Percentiles rank a stretch among this genome's conserved stretches.
phyloP scores from a whole-genome alignment of 495 filamentous ascomycete genomes.

The Sordaria brevicollis region DNA sequence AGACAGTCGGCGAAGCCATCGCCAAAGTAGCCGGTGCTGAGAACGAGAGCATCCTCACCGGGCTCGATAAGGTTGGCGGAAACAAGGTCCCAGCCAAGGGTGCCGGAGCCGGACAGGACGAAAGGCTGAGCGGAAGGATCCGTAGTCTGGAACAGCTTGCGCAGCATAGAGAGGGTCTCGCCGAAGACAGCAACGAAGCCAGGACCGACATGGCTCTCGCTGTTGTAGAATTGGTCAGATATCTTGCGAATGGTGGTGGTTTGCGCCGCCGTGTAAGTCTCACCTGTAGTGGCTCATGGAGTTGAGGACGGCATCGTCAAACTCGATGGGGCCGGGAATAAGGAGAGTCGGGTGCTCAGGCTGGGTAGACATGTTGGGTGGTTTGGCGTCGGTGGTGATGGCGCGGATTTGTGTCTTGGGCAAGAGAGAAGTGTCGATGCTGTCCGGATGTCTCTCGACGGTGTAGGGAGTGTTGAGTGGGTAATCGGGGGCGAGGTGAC shows the following conservation, averaged over 20 bases:
- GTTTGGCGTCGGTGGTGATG: slow-evolving; percentile 15
- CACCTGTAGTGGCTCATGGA: slow-evolving; percentile 95
- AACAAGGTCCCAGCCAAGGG: slow-evolving; percentile 92
- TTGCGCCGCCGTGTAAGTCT: background rate
- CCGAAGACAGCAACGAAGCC: slow-evolving; percentile 86
- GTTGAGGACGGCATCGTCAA: slow-evolving; percentile 91
- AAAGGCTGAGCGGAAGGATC: slow-evolving; percentile 79
- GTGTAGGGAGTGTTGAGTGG: slow-evolving; percentile 43
- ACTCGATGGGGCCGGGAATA: slow-evolving; percentile 96
- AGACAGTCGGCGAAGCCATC: slow-evolving; percentile 92
- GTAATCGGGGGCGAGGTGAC: slow-evolving; percentile 54
- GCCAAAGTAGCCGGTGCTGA: slow-evolving; percentile 94
- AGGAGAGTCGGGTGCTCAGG: slow-evolving; percentile 71
- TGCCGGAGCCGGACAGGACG: slow-evolving; percentile 87
- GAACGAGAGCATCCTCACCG: slow-evolving; percentile 82
- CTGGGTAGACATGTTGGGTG: slow-evolving; percentile 63
- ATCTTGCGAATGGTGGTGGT: background rate
- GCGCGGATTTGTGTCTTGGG: slow-evolving; percentile 24
- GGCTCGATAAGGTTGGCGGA: slow-evolving; percentile 81
- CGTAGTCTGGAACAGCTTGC: slow-evolving; percentile 85
- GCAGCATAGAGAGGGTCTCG: slow-evolving; percentile 76
- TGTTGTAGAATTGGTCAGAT: slow-evolving; percentile 21
- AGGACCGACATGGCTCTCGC: slow-evolving; percentile 83
- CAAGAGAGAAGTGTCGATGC: slow-evolving; percentile 35
- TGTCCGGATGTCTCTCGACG: slow-evolving; percentile 43